phyloP scores from a whole-genome alignment of 1,139 yeast species.

The Arxiozyma slooffiae region DNA sequence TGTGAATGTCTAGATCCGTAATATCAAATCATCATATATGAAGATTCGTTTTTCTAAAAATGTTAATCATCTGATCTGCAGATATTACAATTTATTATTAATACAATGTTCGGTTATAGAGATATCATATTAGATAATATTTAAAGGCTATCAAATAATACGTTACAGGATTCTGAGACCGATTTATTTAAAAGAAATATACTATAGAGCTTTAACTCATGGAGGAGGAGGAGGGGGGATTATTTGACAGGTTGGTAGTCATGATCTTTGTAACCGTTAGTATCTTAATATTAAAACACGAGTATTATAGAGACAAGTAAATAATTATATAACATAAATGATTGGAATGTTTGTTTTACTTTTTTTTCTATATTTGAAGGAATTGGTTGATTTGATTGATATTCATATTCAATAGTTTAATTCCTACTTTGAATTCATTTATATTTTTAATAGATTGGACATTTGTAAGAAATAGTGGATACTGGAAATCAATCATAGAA shows the following conservation, averaged over 20 bases:
- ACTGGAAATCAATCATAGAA: constrained; percentile 16
- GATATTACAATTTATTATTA: constrained; percentile 54
- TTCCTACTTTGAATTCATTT: constrained; percentile 15
- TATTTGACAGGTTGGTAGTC: constrained; percentile 25
- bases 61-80: constrained; percentile 72
- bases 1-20: constrained; percentile 62
- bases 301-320: not conserved
- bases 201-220: constrained; percentile 69
- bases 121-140: constrained; percentile 67
- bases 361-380: too few relatives aligned
- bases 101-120: constrained; percentile 57
- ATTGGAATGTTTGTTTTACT: too few relatives aligned
- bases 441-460: constrained; percentile 12
- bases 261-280: not conserved
- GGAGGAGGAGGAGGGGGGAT: too few relatives aligned
- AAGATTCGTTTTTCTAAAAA: too few relatives aligned
- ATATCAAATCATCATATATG: constrained; percentile 32
- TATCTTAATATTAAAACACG: constrained; percentile 27
- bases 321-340: not conserved
- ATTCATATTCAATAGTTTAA: constrained; percentile 19
- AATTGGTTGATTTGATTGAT: constrained; percentile 24
- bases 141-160: constrained; percentile 80
- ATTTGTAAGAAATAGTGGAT: constrained; percentile 21
- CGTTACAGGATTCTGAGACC: constrained; percentile 63
- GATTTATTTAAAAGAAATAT: constrained; percentile 52